Evolutionary conservation across 345 rosid species (phyloP), one percentile per base, ranked within the genome.

Genomic region (Alliaria petiolata): DNA sequence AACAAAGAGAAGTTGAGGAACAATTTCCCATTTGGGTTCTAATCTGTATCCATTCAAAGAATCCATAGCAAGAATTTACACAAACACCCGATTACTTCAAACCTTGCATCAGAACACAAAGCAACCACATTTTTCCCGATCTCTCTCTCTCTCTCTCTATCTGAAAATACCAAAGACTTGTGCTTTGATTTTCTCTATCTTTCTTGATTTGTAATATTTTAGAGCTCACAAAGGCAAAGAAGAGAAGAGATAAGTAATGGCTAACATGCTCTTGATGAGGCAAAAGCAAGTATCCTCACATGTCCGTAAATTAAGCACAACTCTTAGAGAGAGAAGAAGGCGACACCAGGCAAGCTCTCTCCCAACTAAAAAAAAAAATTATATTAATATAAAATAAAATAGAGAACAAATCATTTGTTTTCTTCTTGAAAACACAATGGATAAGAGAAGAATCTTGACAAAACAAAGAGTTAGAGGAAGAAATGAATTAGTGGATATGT

Each of bases 1-100:
- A 69, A 91, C 98, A 77, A 86, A 86, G 51, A 93, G 91, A 84
- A 76, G 91, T 56, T 91, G 85, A 19, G 98, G 93, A 84, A 91
- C 98, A 82, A 93, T 81, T 73, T 87, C 77, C 96, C 92, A 91
- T 78, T 82, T 85, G 35, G 87, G 75, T 81, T 89, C 97, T 82
- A 89, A 67, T 65, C 72, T 75, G 63, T 76, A 80, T 70, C 82
- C 89, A 83, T 79, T 76, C 61, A 81, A 79, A 80, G 96, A 89
- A 85, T 87, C 98, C 98, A 93, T 91, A 20, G 64, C 78, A 47
- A 71, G 55, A 19, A 31, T 44, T 43, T 58, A 45, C 71, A 26
- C 8, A 67, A 65, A 20, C 78, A 57, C 34, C 49, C 49, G 31
- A 61, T 64, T 62, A 55, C 51, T 55, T 63, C 67, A 62, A 58